These are phyloP conservation scores for Sugiyamaella pinicola DNA, from an alignment of 1,139 yeast genomes.

Conservation along the genomic window DNA sequence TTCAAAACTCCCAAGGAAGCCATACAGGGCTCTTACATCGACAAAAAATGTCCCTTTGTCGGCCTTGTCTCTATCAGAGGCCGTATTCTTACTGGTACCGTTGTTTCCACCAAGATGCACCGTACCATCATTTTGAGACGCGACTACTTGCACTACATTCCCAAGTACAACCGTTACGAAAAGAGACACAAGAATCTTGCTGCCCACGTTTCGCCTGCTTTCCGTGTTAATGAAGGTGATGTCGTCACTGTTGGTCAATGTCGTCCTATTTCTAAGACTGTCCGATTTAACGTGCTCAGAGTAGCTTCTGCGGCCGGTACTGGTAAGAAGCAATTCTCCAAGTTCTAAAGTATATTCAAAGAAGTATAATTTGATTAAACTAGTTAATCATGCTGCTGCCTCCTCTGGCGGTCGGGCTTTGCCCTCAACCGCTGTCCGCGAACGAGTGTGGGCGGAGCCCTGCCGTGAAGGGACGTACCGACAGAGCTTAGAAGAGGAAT, in stretches of 20 bases:
- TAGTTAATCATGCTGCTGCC: not conserved
- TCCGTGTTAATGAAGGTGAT: conserved; percentile 99
- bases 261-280: conserved; percentile 99
- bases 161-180: conserved; percentile 99
- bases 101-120: conserved; percentile 99
- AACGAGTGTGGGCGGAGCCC: no score
- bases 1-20: conserved; percentile 99
- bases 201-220: conserved; percentile 99
- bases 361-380: conserved; percentile 16
- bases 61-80: conserved; percentile 99
- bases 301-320: conserved; percentile 88
- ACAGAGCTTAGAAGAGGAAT: no score
- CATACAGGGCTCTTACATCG: conserved; percentile 97
- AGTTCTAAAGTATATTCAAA: conserved; percentile 64
- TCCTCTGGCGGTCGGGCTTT: no score
- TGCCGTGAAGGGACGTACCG: no score
- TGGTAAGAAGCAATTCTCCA: conserved; percentile 87
- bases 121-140: conserved; percentile 99
- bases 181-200: conserved; percentile 99
- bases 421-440: no score
- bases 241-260: conserved; percentile 99
- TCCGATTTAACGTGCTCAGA: conserved; percentile 98
- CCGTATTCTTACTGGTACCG: conserved; percentile 93
- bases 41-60: conserved; percentile 99
- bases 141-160: conserved; percentile 99